Conservation (phyloP, 495 filamentous ascomycete genomes). For the Choiromyces venosus region DNA sequence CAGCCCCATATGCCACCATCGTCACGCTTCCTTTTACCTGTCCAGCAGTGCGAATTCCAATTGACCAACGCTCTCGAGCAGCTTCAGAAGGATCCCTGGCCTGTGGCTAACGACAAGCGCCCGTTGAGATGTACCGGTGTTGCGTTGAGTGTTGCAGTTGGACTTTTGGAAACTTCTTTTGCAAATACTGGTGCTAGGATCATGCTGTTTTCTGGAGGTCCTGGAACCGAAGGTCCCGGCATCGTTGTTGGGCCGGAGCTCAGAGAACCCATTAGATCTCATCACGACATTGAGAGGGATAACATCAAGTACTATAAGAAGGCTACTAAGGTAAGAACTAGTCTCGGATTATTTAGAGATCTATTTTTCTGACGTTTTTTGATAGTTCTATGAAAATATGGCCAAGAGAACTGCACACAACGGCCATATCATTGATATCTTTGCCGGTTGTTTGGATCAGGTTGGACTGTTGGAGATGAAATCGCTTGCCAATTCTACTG, state of each 20-base stretch:
- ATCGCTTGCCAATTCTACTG: constrained; percentile 89
- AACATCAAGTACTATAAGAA: constrained; percentile 99
- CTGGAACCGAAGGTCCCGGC: constrained; percentile 92
- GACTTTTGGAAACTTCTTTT: constrained; percentile 87
- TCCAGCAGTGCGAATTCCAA: constrained; percentile 96
- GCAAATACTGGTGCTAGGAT: constrained; percentile 91
- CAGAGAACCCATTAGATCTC: constrained; percentile 93
- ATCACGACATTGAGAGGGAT: constrained; percentile 97
- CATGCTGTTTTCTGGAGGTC: constrained; percentile 95
- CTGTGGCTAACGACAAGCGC: constrained; percentile 88
- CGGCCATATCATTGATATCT: constrained; percentile 95
- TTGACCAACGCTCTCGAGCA: constrained; percentile 95
- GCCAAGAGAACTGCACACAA: constrained; percentile 97
- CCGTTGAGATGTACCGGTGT: constrained; percentile 92
- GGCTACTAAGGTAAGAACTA: constrained; percentile 71
- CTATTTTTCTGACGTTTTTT: constrained; percentile 1
- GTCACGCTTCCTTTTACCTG: constrained; percentile 86
- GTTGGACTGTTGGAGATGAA: constrained; percentile 99
- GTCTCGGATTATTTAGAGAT: not conserved
- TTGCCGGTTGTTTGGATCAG: constrained; percentile 96
- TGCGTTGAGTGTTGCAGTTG: constrained; percentile 88
- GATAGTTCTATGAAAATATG: constrained; percentile 89
- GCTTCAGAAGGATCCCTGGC: constrained; percentile 97
- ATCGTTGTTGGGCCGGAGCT: constrained; percentile 97
- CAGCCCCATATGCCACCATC: constrained; percentile 68